A percentile compares a stretch with the other conserved stretches of the same genome.
Evolutionary conservation across 2,329 filamentous ascomycete species (phyloP).

Genomic region (Dothideomycetidae sp.): DNA sequence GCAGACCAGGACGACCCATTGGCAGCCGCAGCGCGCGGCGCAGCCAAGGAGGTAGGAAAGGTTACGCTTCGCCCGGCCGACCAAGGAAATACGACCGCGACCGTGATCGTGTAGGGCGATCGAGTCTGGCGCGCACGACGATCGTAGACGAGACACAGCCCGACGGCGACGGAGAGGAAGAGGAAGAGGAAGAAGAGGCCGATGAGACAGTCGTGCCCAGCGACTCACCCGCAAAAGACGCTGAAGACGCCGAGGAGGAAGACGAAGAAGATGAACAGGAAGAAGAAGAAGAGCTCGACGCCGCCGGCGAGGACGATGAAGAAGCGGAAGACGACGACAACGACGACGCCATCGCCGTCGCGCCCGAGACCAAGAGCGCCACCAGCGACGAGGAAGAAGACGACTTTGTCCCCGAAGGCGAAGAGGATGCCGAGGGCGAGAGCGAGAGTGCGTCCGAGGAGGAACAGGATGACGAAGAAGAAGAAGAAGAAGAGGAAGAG

Average conservation of each 20-base stretch:
- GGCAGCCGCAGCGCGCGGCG: constrained; percentile 16
- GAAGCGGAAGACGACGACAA: constrained; percentile 4
- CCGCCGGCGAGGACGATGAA: constrained; percentile 2
- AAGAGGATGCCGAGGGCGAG: constrained; percentile 7
- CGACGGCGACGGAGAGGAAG: constrained; percentile 16
- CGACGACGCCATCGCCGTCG: constrained; percentile 8
- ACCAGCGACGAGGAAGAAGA: constrained; percentile 9
- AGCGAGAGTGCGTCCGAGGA: constrained; percentile 2
- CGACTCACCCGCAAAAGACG: constrained; percentile 11
- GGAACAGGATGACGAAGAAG: constrained; percentile 13
- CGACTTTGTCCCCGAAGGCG: constrained; percentile 11
- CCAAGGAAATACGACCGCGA: constrained; percentile 6
- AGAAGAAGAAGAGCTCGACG: constrained; percentile 9
- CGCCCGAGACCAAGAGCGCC: constrained; percentile 4
- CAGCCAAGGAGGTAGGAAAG: constrained; percentile 1
- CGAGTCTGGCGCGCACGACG: constrained; percentile 31
- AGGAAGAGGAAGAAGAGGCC: constrained; percentile 17
- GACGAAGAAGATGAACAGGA: constrained; percentile 14
- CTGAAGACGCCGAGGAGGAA: constrained; percentile 15
- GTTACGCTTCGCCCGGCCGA: constrained; percentile 4
- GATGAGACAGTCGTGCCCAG: background rate
- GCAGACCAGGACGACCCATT: constrained; percentile 19
- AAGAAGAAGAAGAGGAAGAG: constrained; percentile 13
- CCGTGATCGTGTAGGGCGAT: constrained; percentile 19
- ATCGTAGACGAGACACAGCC: constrained; percentile 18